Evolutionary conservation across 768 basidiomycete genomes (phyloP).

Genomic region (Leccinum disarticulatum): DNA sequence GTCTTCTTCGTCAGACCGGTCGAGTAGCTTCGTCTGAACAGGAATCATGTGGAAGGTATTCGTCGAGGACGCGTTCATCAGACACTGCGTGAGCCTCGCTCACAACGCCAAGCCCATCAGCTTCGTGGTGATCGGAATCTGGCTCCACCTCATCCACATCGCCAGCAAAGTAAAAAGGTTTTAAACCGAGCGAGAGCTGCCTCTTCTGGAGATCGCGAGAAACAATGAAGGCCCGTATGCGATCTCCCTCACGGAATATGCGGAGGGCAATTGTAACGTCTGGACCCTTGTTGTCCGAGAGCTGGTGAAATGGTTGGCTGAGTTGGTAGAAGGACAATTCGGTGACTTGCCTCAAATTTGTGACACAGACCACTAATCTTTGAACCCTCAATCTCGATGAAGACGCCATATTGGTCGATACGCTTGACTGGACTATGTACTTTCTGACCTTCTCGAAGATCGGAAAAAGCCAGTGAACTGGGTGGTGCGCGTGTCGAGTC

Average conservation of each 20-base stretch:
- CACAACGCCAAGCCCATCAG: slow-evolving; percentile 33
- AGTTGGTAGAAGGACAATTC: background rate
- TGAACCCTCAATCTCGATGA: slow-evolving; percentile 84
- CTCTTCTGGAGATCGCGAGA: slow-evolving; percentile 74
- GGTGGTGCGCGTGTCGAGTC: slow-evolving; percentile 43
- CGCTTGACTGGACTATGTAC: slow-evolving; percentile 76
- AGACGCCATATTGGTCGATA: slow-evolving; percentile 88
- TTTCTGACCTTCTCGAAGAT: slow-evolving; percentile 78
- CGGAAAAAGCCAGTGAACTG: slow-evolving; percentile 42
- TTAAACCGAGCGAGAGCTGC: slow-evolving; percentile 79
- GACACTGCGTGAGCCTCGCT: slow-evolving; percentile 25
- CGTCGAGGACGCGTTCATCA: slow-evolving; percentile 21
- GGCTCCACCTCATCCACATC: slow-evolving; percentile 48
- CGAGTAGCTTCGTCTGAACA: slow-evolving; percentile 19
- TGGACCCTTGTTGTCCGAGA: slow-evolving; percentile 84
- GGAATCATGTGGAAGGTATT: slow-evolving; percentile 4
- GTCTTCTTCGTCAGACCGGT: slow-evolving; percentile 17
- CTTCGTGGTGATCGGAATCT: slow-evolving; percentile 27
- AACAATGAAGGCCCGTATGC: slow-evolving; percentile 75
- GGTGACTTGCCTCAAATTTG: slow-evolving; percentile 72
- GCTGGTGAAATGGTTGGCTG: slow-evolving; percentile 40
- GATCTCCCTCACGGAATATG: slow-evolving; percentile 84
- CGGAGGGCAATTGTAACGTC: slow-evolving; percentile 76
- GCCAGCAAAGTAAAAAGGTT: slow-evolving; percentile 81
- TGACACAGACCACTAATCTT: slow-evolving; percentile 91